phyloP scores from a whole-genome alignment of 179 eudicot species.

The Monotropa hypopitys region DNA sequence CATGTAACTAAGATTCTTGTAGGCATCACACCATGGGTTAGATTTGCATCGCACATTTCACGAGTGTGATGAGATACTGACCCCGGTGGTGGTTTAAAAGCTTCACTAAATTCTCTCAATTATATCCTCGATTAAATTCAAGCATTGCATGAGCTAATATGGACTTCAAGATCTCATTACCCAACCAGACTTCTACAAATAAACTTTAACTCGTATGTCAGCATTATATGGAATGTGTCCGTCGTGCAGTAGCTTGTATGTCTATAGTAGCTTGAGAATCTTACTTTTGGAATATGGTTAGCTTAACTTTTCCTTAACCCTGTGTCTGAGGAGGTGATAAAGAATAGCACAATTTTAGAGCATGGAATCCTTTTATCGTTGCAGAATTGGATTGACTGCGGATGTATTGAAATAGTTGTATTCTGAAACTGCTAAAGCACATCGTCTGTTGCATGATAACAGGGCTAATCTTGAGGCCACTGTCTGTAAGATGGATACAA shows the following conservation, averaged over 20 bases:
- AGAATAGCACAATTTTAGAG: not conserved
- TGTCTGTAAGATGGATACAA: constrained; percentile 45
- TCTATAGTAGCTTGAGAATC: not conserved
- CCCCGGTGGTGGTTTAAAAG: not conserved
- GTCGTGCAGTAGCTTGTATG: too few relatives aligned
- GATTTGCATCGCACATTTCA: too few relatives aligned
- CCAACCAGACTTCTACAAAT: not conserved
- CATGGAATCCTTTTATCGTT: not conserved
- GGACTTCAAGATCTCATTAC: not conserved
- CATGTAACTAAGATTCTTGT: too few relatives aligned
- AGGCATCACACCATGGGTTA: not conserved
- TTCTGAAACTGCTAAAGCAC: not conserved
- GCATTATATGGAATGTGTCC: not conserved
- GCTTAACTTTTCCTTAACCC: not conserved
- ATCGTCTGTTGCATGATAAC: not conserved
- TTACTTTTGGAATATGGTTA: not conserved
- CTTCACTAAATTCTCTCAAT: not conserved
- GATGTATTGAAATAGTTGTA: not conserved
- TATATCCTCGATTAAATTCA: not conserved
- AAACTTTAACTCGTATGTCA: not conserved
- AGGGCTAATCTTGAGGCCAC: not conserved
- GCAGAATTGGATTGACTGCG: not conserved
- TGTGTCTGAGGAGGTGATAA: not conserved
- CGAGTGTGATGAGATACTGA: too few relatives aligned
- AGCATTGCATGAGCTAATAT: not conserved